Percentiles rank a stretch among this genome's conserved stretches.
Conservation (phyloP, 2,329 filamentous ascomycete genomes). For the Aspergillus quadricinctus region DNA sequence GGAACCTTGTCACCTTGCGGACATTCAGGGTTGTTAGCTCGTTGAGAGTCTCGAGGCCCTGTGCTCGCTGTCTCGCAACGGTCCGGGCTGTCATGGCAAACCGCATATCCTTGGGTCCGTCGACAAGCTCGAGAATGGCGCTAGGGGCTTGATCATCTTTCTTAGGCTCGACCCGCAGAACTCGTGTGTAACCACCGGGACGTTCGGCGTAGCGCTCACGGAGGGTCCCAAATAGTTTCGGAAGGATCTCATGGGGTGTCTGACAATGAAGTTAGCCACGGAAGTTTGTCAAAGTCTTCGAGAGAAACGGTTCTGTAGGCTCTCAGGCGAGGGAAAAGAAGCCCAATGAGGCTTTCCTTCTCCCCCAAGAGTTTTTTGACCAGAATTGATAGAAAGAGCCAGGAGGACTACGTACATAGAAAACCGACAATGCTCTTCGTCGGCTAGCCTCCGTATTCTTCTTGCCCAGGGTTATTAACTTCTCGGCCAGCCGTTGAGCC, state of each 20-base stretch:
- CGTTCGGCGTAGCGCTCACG: conserved; percentile 72
- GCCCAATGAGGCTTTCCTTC: background rate
- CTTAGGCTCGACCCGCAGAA: conserved; percentile 84
- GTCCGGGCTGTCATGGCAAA: conserved; percentile 90
- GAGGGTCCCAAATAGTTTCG: conserved; percentile 84
- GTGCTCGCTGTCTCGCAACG: conserved; percentile 57
- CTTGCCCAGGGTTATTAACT: conserved; percentile 90
- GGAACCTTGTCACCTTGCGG: conserved; percentile 74
- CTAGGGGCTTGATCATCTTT: conserved; percentile 83
- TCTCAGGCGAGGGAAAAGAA: background rate
- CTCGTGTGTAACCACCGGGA: conserved; percentile 90
- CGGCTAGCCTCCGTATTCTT: conserved; percentile 80
- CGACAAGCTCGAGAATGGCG: conserved; percentile 90
- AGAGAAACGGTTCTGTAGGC: background rate
- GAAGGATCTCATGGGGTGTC: conserved; percentile 50
- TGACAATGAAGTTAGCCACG: conserved; percentile 8
- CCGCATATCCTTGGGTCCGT: conserved; percentile 88
- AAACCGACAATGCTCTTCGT: conserved; percentile 70
- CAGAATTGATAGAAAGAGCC: background rate
- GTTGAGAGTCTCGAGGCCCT: conserved; percentile 56
- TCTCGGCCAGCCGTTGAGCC: conserved; percentile 87
- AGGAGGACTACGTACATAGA: conserved; percentile 65
- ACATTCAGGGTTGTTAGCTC: conserved; percentile 74
- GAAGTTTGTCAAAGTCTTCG: background rate
- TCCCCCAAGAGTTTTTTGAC: background rate